These are phyloP conservation scores for Sequoiadendron giganteum DNA, from an alignment of 75 land plant species.

Conservation along the genomic window DNA sequence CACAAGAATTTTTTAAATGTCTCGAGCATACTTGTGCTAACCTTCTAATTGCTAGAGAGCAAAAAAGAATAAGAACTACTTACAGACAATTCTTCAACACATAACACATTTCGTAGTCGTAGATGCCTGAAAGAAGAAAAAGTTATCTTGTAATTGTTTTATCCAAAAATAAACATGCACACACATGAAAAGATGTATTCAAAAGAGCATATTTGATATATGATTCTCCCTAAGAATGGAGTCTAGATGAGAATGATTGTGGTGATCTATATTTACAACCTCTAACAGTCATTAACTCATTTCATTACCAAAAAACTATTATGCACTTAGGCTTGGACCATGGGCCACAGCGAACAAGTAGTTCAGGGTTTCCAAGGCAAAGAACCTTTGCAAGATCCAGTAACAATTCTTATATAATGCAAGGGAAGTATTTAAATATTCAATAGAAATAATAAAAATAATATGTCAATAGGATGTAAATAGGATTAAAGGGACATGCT, in stretches of 20 bases:
- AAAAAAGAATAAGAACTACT: not conserved
- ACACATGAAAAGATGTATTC: not conserved
- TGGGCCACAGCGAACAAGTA: not conserved
- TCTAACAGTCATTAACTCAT: not conserved
- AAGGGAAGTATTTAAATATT: no score
- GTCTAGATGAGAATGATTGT: not conserved
- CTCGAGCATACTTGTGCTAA: not conserved
- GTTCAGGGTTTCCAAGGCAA: not conserved
- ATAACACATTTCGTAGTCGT: not conserved
- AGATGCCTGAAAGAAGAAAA: slow-evolving; percentile 5
- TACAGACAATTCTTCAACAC: slow-evolving; percentile 8
- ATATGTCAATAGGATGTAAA: not conserved
- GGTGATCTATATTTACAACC: not conserved
- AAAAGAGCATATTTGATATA: not conserved
- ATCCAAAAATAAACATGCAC: not conserved
- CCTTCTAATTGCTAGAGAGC: not conserved
- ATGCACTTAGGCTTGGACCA: not conserved
- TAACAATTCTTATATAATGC: no score
- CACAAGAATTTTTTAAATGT: not conserved
- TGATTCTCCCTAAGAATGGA: not conserved
- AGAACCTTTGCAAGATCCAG: not conserved
- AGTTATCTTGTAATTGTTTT: not conserved
- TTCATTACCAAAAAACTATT: not conserved
- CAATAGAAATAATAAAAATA: not conserved
- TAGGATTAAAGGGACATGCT: not conserved